Percentiles rank a stretch among this genome's conserved stretches.
Evolutionary conservation across 805 yeast genomes (phyloP).

Genomic region (Starmerella vaccinii): DNA sequence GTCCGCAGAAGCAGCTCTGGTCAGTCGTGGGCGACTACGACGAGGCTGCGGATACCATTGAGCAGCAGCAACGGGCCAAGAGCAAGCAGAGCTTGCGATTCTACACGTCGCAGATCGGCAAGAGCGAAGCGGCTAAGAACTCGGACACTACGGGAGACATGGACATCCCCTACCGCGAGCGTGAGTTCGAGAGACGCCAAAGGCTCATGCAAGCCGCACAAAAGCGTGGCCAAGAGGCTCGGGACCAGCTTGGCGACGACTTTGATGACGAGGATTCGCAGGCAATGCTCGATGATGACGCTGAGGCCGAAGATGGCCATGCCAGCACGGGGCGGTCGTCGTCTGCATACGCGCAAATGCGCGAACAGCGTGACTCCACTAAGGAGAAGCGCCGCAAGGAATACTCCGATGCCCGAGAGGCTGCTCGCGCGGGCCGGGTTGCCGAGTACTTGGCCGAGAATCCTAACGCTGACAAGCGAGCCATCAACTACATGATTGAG

Average conservation of each 20-base stretch:
- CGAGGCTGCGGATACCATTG: conserved; percentile 73
- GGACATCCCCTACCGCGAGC: conserved; percentile 85
- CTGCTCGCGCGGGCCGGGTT: conserved; percentile 76
- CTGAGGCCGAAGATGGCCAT: conserved; percentile 8
- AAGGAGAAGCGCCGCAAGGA: conserved; percentile 41
- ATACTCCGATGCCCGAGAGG: conserved; percentile 61
- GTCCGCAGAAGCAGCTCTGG: conserved; percentile 10
- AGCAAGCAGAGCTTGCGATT: conserved; percentile 83
- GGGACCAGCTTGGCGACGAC: conserved; percentile 40
- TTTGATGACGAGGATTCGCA: conserved; percentile 21
- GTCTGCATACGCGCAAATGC: conserved; percentile 50
- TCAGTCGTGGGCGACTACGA: conserved; percentile 43
- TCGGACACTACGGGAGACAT: conserved; percentile 54
- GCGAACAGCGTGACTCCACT: conserved; percentile 41
- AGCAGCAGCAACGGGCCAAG: conserved; percentile 43
- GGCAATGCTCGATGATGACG: conserved; percentile 9
- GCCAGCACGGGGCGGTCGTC: conserved; percentile 14
- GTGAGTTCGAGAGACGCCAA: conserved; percentile 82
- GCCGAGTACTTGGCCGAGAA: conserved; percentile 57
- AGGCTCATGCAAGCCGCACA: conserved; percentile 80
- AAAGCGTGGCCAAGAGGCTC: conserved; percentile 58
- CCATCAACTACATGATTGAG: conserved; percentile 84
- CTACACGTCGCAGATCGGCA: conserved; percentile 94
- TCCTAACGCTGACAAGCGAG: conserved; percentile 83
- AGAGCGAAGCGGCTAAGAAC: conserved; percentile 34